phyloP scores from a whole-genome alignment of 192 early-diverging fungal genomes.

The Chytriomyces confervae region DNA sequence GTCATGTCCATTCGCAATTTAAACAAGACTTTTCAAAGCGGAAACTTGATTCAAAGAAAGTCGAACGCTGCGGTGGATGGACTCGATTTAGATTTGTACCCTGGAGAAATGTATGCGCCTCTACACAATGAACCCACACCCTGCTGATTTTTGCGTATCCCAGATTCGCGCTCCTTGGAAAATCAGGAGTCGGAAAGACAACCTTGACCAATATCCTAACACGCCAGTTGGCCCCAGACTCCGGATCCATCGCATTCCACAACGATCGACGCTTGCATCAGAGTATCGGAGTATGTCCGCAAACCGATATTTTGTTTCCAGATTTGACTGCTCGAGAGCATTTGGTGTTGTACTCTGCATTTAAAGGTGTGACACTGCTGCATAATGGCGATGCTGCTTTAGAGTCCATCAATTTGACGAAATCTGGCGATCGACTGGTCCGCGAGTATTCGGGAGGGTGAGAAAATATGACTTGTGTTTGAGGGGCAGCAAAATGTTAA shows the following conservation, averaged over 20 bases:
- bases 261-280: neutral
- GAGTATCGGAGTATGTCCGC: slow-evolving; percentile 73
- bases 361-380: slow-evolving; percentile 63
- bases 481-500: neutral
- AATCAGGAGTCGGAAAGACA: slow-evolving; percentile 71
- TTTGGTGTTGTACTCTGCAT: slow-evolving; percentile 64
- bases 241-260: slow-evolving; percentile 30
- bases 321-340: slow-evolving; percentile 73
- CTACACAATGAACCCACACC: neutral
- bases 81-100: neutral
- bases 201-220: slow-evolving; percentile 73
- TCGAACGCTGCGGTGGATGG: neutral
- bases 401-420: slow-evolving; percentile 61
- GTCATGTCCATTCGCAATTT: neutral
- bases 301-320: slow-evolving; percentile 70
- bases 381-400: slow-evolving; percentile 50
- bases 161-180: slow-evolving; percentile 67
- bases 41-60: neutral
- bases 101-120: slow-evolving; percentile 1
- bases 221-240: slow-evolving; percentile 60
- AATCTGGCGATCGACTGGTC: slow-evolving; percentile 60
- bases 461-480: neutral
- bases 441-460: slow-evolving; percentile 65
- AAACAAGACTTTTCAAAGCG: neutral
- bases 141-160: slow-evolving; percentile 25